Conservation (phyloP, 1,139 yeast genomes). For the Torulaspora pretoriensis region DNA sequence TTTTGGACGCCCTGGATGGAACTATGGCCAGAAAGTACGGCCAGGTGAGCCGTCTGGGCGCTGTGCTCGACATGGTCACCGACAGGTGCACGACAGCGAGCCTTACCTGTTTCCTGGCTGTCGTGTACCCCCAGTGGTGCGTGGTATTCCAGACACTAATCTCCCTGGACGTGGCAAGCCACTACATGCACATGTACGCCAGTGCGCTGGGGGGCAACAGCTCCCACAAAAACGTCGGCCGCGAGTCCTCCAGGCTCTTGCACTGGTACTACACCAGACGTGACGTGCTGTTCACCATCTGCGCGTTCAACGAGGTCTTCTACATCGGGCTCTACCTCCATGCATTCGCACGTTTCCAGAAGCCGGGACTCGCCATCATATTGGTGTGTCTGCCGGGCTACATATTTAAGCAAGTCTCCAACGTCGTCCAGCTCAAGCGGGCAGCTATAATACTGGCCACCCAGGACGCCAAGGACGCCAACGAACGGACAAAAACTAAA, state of each 20-base stretch:
- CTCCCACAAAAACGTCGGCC: slow-evolving; percentile 80
- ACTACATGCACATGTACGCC: slow-evolving; percentile 98
- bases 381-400: slow-evolving; percentile 77
- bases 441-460: slow-evolving; percentile 82
- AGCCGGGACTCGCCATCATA: slow-evolving; percentile 52
- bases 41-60: slow-evolving; percentile 92
- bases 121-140: slow-evolving; percentile 63
- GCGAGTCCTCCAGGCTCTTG: slow-evolving; percentile 66
- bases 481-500: slow-evolving; percentile 14
- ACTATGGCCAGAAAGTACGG: slow-evolving; percentile 85
- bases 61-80: slow-evolving; percentile 97
- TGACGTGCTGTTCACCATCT: slow-evolving; percentile 75
- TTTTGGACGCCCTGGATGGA: slow-evolving; percentile 95
- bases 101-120: slow-evolving; percentile 76
- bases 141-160: slow-evolving; percentile 77
- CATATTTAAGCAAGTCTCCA: slow-evolving; percentile 86
- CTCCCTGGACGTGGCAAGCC: slow-evolving; percentile 88
- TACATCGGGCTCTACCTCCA: slow-evolving; percentile 83
- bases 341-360: slow-evolving; percentile 44
- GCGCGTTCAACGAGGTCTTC: slow-evolving; percentile 89
- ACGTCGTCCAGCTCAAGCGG: slow-evolving; percentile 78
- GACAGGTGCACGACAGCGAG: slow-evolving; percentile 96
- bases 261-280: slow-evolving; percentile 84
- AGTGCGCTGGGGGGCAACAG: slow-evolving; percentile 73
- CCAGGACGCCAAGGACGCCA: slow-evolving; percentile 63